phyloP scores from a whole-genome alignment of 495 filamentous ascomycete genomes.

The Xylaria bambusicola region DNA sequence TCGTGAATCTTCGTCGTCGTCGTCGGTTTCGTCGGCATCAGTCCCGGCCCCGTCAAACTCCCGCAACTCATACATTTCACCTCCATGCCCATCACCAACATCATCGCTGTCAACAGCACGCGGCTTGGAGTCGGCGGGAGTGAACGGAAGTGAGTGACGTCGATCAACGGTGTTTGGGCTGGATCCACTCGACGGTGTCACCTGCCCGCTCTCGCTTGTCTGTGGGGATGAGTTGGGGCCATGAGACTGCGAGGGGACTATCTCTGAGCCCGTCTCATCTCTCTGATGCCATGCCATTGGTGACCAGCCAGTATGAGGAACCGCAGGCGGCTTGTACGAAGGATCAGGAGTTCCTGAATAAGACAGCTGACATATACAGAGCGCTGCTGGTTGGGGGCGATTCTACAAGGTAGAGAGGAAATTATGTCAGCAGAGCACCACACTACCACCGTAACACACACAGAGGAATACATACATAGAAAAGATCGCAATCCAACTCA shows the following conservation, averaged over 20 bases:
- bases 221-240: background rate
- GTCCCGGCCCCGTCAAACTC: conserved; percentile 16
- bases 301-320: too few relatives aligned
- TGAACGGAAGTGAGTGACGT: conserved; percentile 15
- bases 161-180: background rate
- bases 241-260: background rate
- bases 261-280: background rate
- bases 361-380: too few relatives aligned
- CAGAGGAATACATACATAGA: too few relatives aligned
- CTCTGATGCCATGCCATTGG: conserved; percentile 1
- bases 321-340: too few relatives aligned
- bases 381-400: too few relatives aligned
- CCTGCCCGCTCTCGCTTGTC: conserved; percentile 2
- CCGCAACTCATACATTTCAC: conserved; percentile 19
- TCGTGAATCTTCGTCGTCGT: background rate
- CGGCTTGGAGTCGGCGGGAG: conserved; percentile 15
- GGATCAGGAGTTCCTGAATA: too few relatives aligned
- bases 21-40: background rate
- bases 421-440: too few relatives aligned
- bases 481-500: too few relatives aligned
- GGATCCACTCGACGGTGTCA: conserved; percentile 5
- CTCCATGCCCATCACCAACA: conserved; percentile 14
- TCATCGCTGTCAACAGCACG: conserved; percentile 18
- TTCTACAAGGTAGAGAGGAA: too few relatives aligned
- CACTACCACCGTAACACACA: too few relatives aligned